Evolutionary conservation across 148 eudicot genomes (phyloP), one percentile per base, ranked within the genome.

Genomic region (Rhododendron mucronatum): DNA sequence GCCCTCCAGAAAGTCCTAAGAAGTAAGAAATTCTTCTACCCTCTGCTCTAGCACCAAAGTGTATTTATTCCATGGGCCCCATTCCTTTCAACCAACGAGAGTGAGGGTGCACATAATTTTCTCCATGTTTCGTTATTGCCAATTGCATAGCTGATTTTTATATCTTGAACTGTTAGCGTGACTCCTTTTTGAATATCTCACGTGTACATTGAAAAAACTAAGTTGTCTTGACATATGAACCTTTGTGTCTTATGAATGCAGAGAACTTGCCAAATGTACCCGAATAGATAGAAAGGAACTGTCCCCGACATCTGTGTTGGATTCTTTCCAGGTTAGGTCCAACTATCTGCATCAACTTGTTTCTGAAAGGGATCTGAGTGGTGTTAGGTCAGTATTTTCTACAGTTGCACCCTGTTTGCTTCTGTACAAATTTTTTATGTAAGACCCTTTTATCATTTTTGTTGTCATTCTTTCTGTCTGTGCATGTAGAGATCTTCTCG

Each of bases 1-100:
- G 96, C 61, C 97, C 95, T 86, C 94, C 98, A 88, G 92, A 95
- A 87, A 96, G 94, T 85, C 98, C 98, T 73, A 95, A 94, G 82
- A 92, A 89, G 98, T 96, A 91, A 88, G 91, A 84, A 78, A 65
- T 85, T 84, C 84, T 41, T 61, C 53, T 44, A 13, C 35, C 84
- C 20, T 82, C 28, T 35, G 75, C 75, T 41, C 33, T 33, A 11
- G 37, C 39, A 30, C 41, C 21, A 5, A 71, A 3, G 15, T 11
- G 35, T 69, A 11, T 28, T 69, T 26, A 69, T 71, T 39, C 7
- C 39, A 71, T 30, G 8, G 73, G 33, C 33, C 30, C 14, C 14
- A 10, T n/a, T 4, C 39, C 39, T 71, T 30, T 12, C 61, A 0
- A 71, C 39, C 76, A 33, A 71, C 5, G 18, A 30, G 76, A 71